Percentiles rank a stretch among this genome's conserved stretches.
These are phyloP conservation scores for Mimosa pudica DNA, from an alignment of 306 rosid species.

Conservation along the genomic window DNA sequence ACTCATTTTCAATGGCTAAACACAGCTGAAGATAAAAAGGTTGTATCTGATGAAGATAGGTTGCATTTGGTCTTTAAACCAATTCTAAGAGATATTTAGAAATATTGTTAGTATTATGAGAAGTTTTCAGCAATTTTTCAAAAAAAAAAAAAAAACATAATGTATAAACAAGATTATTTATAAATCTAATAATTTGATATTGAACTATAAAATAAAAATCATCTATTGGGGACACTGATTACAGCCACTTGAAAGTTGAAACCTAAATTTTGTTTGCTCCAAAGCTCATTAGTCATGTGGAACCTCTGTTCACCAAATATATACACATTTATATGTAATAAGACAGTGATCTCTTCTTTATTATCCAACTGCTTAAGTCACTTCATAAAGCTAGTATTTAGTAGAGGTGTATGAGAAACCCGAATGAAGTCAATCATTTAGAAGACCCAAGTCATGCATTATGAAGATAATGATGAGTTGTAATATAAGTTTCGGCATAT, in stretches of 20 bases:
- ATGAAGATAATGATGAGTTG: slow-evolving; percentile 31
- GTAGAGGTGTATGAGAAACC: background rate
- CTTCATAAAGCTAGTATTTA: background rate
- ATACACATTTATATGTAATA: too few relatives aligned
- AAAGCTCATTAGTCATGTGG: background rate
- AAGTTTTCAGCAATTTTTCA: background rate
- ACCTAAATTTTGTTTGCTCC: background rate
- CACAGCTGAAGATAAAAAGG: too few relatives aligned
- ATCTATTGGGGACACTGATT: background rate
- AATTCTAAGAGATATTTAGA: too few relatives aligned
- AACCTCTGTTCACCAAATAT: background rate
- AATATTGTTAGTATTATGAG: too few relatives aligned
- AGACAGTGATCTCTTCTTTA: background rate
- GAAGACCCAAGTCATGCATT: slow-evolving; percentile 14
- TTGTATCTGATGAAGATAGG: too few relatives aligned
- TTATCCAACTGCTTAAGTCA: background rate
- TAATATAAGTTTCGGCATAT: slow-evolving; percentile 28
- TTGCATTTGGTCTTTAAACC: too few relatives aligned
- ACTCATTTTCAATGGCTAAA: too few relatives aligned
- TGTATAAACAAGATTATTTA: background rate
- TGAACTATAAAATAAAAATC: background rate
- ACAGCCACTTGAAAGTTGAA: background rate
- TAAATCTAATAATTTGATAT: background rate
- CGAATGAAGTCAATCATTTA: slow-evolving; percentile 17
- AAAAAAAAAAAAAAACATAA: background rate